phyloP scores from a whole-genome alignment of 805 yeast species.

The Candida xyloterini region DNA sequence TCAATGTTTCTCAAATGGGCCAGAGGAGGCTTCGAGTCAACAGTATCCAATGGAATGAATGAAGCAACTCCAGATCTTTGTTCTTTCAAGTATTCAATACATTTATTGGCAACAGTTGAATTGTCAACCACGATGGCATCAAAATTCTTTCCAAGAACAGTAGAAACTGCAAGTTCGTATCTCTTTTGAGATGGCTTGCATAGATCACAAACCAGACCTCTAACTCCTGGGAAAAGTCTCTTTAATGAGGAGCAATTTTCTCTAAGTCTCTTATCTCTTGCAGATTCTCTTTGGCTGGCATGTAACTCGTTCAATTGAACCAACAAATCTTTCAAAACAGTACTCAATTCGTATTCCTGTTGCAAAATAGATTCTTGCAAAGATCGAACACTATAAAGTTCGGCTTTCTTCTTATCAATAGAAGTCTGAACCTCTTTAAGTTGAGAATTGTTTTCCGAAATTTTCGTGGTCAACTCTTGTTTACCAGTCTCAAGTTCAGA shows the following conservation, averaged over 20 bases:
- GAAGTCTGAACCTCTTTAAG: slow-evolving; percentile 32
- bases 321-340: slow-evolving; percentile 58
- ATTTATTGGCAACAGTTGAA: slow-evolving; percentile 65
- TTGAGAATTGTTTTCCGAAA: slow-evolving; percentile 27
- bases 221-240: slow-evolving; percentile 79
- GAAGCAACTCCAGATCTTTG: slow-evolving; percentile 83
- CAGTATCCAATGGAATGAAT: slow-evolving; percentile 83
- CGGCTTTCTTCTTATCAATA: slow-evolving; percentile 28
- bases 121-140: slow-evolving; percentile 85
- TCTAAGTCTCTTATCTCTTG: slow-evolving; percentile 62
- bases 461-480: slow-evolving; percentile 28
- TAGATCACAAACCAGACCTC: slow-evolving; percentile 76
- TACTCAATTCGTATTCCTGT: slow-evolving; percentile 60
- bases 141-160: slow-evolving; percentile 72
- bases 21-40: slow-evolving; percentile 54
- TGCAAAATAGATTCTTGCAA: slow-evolving; percentile 36
- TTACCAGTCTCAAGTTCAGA: slow-evolving; percentile 34
- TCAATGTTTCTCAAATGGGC: slow-evolving; percentile 52
- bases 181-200: slow-evolving; percentile 73
- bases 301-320: slow-evolving; percentile 65
- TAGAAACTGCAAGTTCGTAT: slow-evolving; percentile 70
- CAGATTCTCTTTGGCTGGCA: slow-evolving; percentile 73
- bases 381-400: slow-evolving; percentile 31
- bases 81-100: slow-evolving; percentile 76
- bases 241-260: slow-evolving; percentile 71